Evolutionary conservation across 768 basidiomycete species (phyloP).

Genomic region (Suillus ampliporus): DNA sequence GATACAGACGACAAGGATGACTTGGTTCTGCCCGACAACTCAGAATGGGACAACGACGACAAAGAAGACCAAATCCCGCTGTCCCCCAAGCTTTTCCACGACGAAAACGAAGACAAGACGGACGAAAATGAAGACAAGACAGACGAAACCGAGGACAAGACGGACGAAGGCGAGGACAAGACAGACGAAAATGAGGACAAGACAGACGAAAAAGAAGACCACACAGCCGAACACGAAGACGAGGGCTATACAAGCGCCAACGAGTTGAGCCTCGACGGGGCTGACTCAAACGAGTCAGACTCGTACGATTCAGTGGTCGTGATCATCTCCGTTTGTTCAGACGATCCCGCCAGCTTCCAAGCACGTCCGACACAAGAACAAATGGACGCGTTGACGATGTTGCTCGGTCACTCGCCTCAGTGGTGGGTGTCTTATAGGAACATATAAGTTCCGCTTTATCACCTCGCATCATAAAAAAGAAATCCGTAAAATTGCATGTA

Average conservation of each 20-base stretch:
- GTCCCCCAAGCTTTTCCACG: too few relatives aligned
- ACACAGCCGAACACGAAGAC: not conserved
- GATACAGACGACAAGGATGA: too few relatives aligned
- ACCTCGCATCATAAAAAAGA: too few relatives aligned
- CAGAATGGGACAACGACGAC: too few relatives aligned
- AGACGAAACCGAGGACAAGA: too few relatives aligned
- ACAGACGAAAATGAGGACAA: not conserved
- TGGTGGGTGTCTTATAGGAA: conserved; percentile 2
- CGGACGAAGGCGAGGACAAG: not conserved
- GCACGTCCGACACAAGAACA: not conserved
- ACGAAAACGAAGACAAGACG: too few relatives aligned
- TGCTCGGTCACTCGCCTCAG: not conserved
- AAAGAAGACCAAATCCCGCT: too few relatives aligned
- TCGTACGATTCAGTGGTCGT: not conserved
- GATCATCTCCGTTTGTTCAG: not conserved
- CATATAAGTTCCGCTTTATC: too few relatives aligned
- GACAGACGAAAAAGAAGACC: not conserved
- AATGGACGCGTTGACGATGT: not conserved
- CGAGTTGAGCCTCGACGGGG: not conserved
- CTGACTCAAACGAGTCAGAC: too few relatives aligned
- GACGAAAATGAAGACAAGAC: not conserved
- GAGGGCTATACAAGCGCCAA: not conserved
- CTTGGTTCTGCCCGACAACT: too few relatives aligned
- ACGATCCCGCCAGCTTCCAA: not conserved
- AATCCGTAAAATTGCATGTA: conserved; percentile 5